These are phyloP conservation scores for Dendrobium chrysotoxum DNA, from an alignment of 106 monocot species.

Conservation along the genomic window DNA sequence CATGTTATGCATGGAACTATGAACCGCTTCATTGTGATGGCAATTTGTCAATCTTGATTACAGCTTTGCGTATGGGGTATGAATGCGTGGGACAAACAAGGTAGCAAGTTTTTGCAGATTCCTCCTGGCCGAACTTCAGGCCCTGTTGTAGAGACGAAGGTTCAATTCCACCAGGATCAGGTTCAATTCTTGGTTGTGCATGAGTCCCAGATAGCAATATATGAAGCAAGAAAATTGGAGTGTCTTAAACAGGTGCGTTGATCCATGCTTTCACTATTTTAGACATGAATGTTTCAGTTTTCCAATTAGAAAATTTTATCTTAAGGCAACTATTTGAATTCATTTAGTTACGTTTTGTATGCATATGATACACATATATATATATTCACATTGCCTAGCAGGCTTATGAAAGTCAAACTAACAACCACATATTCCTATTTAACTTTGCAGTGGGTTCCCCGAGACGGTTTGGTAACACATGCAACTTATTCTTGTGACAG, in stretches of 20 bases:
- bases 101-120: constrained; percentile 23
- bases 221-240: constrained; percentile 33
- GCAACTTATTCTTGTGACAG: constrained; percentile 29
- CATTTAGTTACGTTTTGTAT: too few relatives aligned
- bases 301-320: too few relatives aligned
- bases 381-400: too few relatives aligned
- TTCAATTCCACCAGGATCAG: constrained; percentile 45
- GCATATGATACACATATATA: too few relatives aligned
- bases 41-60: background rate
- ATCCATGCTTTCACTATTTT: background rate
- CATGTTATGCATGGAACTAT: background rate
- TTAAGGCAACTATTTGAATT: too few relatives aligned
- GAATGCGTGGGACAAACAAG: constrained; percentile 29
- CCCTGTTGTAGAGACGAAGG: constrained; percentile 21
- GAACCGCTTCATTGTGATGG: background rate
- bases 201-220: constrained; percentile 34
- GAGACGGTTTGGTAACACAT: constrained; percentile 18
- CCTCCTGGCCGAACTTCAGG: constrained; percentile 17
- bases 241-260: constrained; percentile 35
- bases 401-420: too few relatives aligned
- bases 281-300: background rate
- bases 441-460: constrained; percentile 14
- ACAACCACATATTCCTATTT: background rate
- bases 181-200: constrained; percentile 32
- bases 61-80: constrained; percentile 37